Evolutionary conservation across 495 filamentous ascomycete species (phyloP), one percentile per base, ranked within the genome.

Genomic region (Apiosordaria backusii): DNA sequence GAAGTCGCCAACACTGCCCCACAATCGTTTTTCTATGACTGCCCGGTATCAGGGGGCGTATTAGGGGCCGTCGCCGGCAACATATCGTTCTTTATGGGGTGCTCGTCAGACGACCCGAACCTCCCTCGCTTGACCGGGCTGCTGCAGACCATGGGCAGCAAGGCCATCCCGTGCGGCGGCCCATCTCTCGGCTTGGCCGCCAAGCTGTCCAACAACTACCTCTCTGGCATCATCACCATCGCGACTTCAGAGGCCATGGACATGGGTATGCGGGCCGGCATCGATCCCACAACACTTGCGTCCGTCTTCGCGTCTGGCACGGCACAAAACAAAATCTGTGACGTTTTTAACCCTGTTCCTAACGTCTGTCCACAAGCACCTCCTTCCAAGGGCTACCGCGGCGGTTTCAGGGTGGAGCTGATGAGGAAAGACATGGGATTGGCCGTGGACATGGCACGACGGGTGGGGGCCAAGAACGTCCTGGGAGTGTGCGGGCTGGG

Each of bases 161-260:
- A 77, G 27, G 70, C 85, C 21, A 81, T 86, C 27, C 76, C 82
- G 24, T 86, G 85, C 68, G 84, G 84, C 23, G 78, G 76, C 0
- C 77, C 79, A 3, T 81, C 80, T 1, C 76, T 83, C 0, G 84
- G 84, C 0, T 77, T 87, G 3, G 78, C 82, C 6, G 82, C 84
- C 1, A 86, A 86, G 67, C 75, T 86, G 1, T 83, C 75, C 64
- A 86, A 86, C 68, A 86, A 86, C 67, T 86, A 86, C 69, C 75
- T 80, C 29, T 82, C 78, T 4, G 81, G 80, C 15, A 72, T 85
- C 4, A 86, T 86, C 66, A 79, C 84, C 0, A 81, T 87, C 35
- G 83, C 82, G 0, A 76, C 72, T 19, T 74, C 80, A 2, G 85
- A 87, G 68, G 81, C 84, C 2, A 77, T 86, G 75, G 78, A 83